These are phyloP conservation scores for Claviceps capensis DNA, from an alignment of 2,329 filamentous ascomycete species.

Conservation along the genomic window DNA sequence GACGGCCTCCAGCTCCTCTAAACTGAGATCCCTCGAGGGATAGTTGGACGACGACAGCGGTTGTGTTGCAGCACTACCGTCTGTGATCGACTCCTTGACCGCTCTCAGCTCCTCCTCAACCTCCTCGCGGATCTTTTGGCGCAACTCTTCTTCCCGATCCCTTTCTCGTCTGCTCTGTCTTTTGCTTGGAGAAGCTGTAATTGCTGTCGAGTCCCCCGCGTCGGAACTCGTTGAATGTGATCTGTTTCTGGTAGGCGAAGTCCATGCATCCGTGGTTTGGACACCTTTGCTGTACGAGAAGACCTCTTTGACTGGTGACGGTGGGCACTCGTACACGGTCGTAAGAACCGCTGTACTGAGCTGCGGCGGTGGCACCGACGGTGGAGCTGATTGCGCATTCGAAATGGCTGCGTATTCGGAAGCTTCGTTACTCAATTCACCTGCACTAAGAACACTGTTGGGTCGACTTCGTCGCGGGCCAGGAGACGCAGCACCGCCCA, in stretches of 20 bases:
- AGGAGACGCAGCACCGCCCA: conserved; percentile 51
- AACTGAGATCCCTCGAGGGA: conserved; percentile 64
- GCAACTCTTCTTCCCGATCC: conserved; percentile 77
- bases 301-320: conserved; percentile 64
- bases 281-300: conserved; percentile 97
- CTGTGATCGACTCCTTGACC: conserved; percentile 44
- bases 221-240: conserved; percentile 37
- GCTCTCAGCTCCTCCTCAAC: conserved; percentile 85
- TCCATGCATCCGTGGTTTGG: conserved; percentile 73
- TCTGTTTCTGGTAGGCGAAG: conserved; percentile 34
- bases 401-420: conserved; percentile 44
- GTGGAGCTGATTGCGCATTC: conserved; percentile 22
- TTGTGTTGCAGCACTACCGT: conserved; percentile 20
- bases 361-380: conserved; percentile 20
- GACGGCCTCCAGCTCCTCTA: conserved; percentile 80
- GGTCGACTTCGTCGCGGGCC: conserved; percentile 59
- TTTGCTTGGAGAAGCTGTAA: conserved; percentile 51
- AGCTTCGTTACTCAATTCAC: conserved; percentile 64
- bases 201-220: conserved; percentile 42
- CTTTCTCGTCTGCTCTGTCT: conserved; percentile 65
- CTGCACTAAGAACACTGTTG: conserved; percentile 72
- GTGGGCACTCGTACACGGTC: conserved; percentile 69
- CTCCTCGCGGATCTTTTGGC: conserved; percentile 71
- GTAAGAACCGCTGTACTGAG: conserved; percentile 61
- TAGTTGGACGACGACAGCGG: conserved; percentile 38